phyloP scores from a whole-genome alignment of 192 early-diverging fungal genomes.

The Mortierella antarctica region DNA sequence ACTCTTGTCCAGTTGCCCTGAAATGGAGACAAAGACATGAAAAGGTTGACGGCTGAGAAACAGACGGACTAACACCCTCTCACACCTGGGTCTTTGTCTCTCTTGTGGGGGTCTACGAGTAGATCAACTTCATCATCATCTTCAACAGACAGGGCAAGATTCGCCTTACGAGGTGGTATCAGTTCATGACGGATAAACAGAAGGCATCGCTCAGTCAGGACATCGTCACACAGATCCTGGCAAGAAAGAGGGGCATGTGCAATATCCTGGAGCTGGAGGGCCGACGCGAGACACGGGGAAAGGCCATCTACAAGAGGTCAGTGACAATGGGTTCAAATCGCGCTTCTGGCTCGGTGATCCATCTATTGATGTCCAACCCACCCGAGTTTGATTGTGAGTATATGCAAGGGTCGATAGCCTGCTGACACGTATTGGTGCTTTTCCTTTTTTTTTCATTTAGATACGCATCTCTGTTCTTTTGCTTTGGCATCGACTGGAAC shows the following conservation, averaged over 20 bases:
- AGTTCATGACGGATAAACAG: slow-evolving; percentile 55
- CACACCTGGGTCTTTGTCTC: not conserved
- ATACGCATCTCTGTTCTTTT: slow-evolving; percentile 65
- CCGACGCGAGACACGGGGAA: slow-evolving; percentile 53
- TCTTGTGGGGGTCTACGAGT: not conserved
- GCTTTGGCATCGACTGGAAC: slow-evolving; percentile 60
- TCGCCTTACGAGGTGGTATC: slow-evolving; percentile 61
- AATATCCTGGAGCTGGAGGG: slow-evolving; percentile 62
- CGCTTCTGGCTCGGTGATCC: not conserved
- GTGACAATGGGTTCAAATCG: not conserved
- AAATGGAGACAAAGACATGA: no score
- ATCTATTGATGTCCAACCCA: not conserved
- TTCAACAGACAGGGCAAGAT: slow-evolving; percentile 69
- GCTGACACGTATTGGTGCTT: not conserved
- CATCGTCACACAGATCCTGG: slow-evolving; percentile 58
- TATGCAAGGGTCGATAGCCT: not conserved
- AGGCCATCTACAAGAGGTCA: slow-evolving; percentile 64
- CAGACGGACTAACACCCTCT: not conserved
- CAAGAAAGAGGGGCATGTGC: slow-evolving; percentile 63
- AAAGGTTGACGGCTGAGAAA: no score
- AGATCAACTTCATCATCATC: slow-evolving; percentile 63
- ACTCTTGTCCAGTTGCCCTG: no score
- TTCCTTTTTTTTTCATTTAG: slow-evolving; percentile 16
- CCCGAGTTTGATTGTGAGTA: not conserved
- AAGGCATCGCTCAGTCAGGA: slow-evolving; percentile 57